phyloP scores from a whole-genome alignment of 495 filamentous ascomycete species.

The Jackrogersella minutella region DNA sequence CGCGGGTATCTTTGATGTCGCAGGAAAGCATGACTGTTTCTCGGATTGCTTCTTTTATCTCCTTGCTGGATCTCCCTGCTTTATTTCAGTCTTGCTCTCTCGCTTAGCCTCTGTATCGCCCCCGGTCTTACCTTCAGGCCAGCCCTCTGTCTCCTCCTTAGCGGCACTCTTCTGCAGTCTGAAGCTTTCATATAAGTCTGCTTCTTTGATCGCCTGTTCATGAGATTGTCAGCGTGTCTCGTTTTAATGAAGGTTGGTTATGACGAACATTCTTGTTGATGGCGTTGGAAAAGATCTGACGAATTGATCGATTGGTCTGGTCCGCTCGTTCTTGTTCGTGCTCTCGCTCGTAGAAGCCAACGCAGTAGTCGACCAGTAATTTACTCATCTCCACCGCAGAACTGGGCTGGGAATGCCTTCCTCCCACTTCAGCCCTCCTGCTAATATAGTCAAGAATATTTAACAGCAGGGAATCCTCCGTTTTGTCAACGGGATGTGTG shows the following conservation, averaged over 20 bases:
- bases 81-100: background rate
- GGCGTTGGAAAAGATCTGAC: background rate
- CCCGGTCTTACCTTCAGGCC: no score
- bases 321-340: background rate
- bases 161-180: background rate
- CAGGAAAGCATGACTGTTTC: background rate
- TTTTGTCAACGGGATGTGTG: background rate
- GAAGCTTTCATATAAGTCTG: background rate
- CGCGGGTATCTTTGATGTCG: constrained; percentile 1
- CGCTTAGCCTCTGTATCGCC: no score
- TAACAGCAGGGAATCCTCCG: background rate
- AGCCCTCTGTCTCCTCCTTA: no score
- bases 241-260: background rate
- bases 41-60: background rate
- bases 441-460: constrained; percentile 6
- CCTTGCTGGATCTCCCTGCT: background rate
- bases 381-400: constrained; percentile 25
- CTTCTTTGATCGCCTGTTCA: background rate
- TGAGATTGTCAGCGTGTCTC: background rate
- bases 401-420: constrained; percentile 24
- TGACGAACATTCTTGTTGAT: background rate
- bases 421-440: constrained; percentile 13
- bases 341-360: constrained; percentile 15
- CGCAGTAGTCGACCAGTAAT: constrained; percentile 22
- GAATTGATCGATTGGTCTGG: background rate